These are phyloP conservation scores for Fusarium sp. DNA, from an alignment of 2,329 filamentous ascomycete genomes.

Conservation along the genomic window DNA sequence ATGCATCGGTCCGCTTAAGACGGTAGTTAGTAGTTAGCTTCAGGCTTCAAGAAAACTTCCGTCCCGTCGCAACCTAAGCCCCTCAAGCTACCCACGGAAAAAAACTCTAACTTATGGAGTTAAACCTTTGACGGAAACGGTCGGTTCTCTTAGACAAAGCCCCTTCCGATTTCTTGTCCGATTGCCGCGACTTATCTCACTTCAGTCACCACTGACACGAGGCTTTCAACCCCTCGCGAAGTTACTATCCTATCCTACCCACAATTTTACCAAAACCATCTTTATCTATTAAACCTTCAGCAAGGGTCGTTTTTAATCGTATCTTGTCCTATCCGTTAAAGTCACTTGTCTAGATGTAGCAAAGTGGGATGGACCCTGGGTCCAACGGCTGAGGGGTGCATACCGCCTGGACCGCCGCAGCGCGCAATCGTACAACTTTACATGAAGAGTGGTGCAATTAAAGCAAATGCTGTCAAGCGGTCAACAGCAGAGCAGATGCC, in stretches of 20 bases:
- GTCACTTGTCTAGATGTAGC: conserved; percentile 27
- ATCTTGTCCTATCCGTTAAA: conserved; percentile 2
- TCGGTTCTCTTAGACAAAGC: conserved; percentile 13
- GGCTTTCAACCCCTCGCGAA: conserved; percentile 6
- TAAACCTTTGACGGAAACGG: conserved; percentile 37
- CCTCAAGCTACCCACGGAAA: conserved; percentile 7
- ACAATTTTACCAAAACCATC: conserved; percentile 5
- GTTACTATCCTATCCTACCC: neutral
- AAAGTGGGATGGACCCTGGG: conserved; percentile 28
- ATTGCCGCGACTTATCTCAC: conserved; percentile 16
- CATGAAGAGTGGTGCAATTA: conserved; percentile 1
- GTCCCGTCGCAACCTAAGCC: conserved; percentile 21
- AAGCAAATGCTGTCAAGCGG: conserved; percentile 27
- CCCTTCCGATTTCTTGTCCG: neutral
- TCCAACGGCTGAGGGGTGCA: conserved; percentile 35
- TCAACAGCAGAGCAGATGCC: conserved; percentile 10
- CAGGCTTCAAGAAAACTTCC: conserved; percentile 31
- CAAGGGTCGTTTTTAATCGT: neutral
- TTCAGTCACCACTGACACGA: conserved; percentile 31
- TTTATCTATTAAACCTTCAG: neutral
- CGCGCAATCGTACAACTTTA: conserved; percentile 25
- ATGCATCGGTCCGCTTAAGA: conserved; percentile 31
- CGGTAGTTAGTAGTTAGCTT: conserved; percentile 37
- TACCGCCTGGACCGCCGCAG: conserved; percentile 40
- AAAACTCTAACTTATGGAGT: conserved; percentile 22